These are phyloP conservation scores for Yamadazyma dushanensis DNA, from an alignment of 1,139 yeast species.

Conservation along the genomic window DNA sequence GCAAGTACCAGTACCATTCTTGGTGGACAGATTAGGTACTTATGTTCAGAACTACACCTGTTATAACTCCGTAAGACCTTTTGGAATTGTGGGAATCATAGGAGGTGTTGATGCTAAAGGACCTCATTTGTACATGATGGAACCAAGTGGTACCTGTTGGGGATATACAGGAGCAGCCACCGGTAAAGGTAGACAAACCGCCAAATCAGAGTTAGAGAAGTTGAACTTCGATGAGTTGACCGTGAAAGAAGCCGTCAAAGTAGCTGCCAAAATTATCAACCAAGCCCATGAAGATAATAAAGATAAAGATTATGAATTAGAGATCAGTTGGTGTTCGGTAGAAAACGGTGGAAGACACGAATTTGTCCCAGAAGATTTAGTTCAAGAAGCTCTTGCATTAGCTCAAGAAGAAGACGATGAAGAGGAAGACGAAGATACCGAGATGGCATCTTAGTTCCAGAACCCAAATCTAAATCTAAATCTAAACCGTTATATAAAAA, in stretches of 20 bases:
- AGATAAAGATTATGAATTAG: conserved; percentile 95
- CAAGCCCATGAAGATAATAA: conserved; percentile 96
- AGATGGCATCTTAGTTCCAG: conserved; percentile 16
- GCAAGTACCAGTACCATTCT: conserved; percentile 75
- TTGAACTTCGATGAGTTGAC: conserved; percentile 69
- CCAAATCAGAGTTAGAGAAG: conserved; percentile 94
- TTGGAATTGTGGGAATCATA: conserved; percentile 87
- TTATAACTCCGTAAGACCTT: conserved; percentile 96
- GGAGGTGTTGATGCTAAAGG: conserved; percentile 93
- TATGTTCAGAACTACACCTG: conserved; percentile 95
- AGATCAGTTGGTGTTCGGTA: conserved; percentile 78
- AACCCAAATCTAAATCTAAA: too few species aligned
- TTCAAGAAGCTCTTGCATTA: conserved; percentile 76
- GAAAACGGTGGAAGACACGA: conserved; percentile 84
- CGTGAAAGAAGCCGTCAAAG: conserved; percentile 81
- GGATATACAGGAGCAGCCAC: conserved; percentile 97
- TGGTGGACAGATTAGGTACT: conserved; percentile 85
- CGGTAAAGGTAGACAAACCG: conserved; percentile 96
- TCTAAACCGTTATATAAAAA: too few species aligned
- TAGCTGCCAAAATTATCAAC: conserved; percentile 91
- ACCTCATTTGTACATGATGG: conserved; percentile 92
- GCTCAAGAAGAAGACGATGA: conserved; percentile 86
- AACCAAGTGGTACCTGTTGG: conserved; percentile 97
- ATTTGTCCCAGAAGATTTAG: conserved; percentile 72
- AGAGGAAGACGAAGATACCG: conserved; percentile 48